phyloP scores from a whole-genome alignment of 352 stramenopile genomes.

The Phytophthora macrochlamydospora region DNA sequence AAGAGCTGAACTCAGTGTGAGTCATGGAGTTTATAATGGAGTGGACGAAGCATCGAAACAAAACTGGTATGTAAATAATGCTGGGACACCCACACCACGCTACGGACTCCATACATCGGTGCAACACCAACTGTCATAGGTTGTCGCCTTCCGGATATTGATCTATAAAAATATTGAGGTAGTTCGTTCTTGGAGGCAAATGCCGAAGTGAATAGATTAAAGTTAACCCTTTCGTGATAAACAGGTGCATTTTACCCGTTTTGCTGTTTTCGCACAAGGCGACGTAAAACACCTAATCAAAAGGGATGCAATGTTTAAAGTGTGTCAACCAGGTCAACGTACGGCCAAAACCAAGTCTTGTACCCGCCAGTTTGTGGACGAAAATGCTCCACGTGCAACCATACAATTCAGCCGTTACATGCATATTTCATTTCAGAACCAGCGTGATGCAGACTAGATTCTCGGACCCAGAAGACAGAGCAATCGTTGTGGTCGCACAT shows the following conservation, averaged over 20 bases:
- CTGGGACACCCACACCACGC: too few species aligned
- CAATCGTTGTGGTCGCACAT: neutral
- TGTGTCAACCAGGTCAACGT: neutral
- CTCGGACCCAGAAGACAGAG: neutral
- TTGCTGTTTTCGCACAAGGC: neutral
- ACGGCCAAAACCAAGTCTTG: neutral
- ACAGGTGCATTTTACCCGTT: constrained; percentile 6
- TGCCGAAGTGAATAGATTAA: too few species aligned
- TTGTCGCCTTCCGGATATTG: too few species aligned
- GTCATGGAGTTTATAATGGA: too few species aligned
- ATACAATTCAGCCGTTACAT: neutral
- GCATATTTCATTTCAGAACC: neutral
- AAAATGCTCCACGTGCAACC: neutral
- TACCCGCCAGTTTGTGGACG: neutral
- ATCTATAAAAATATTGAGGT: too few species aligned
- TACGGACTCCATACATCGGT: too few species aligned
- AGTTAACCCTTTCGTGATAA: constrained; percentile 7
- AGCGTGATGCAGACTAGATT: neutral
- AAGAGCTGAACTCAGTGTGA: too few species aligned
- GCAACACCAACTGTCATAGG: too few species aligned
- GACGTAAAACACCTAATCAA: neutral
- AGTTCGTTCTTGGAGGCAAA: too few species aligned
- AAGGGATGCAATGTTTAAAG: neutral
- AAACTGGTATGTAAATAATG: too few species aligned
- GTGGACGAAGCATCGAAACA: too few species aligned